phyloP scores from a whole-genome alignment of 2,329 filamentous ascomycete species.

The Botrytis aclada region DNA sequence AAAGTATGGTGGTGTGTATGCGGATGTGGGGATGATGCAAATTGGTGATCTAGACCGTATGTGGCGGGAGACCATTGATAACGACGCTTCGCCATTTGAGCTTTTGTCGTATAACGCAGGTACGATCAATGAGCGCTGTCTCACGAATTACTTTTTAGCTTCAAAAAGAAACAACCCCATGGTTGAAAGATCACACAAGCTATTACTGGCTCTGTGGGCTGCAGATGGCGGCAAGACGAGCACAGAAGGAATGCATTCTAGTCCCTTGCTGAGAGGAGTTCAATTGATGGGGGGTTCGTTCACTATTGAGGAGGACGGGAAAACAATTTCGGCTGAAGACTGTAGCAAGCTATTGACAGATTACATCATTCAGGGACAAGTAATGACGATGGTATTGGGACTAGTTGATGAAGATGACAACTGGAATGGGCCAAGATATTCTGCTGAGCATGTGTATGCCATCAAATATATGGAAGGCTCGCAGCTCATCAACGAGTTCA shows the following conservation, averaged over 20 bases:
- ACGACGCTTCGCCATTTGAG: slow-evolving; percentile 47
- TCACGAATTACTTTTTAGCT: slow-evolving; percentile 51
- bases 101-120: slow-evolving; percentile 48
- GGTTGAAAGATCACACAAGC: slow-evolving; percentile 47
- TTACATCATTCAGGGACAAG: slow-evolving; percentile 57
- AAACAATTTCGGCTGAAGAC: slow-evolving; percentile 41
- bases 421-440: slow-evolving; percentile 55
- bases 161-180: slow-evolving; percentile 45
- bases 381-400: slow-evolving; percentile 50
- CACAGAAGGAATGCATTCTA: slow-evolving; percentile 51
- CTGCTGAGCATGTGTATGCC: slow-evolving; percentile 47
- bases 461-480: slow-evolving; percentile 50
- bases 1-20: slow-evolving; percentile 55
- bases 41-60: slow-evolving; percentile 55
- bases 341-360: slow-evolving; percentile 48
- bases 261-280: slow-evolving; percentile 46
- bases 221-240: slow-evolving; percentile 44
- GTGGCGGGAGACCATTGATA: slow-evolving; percentile 49
- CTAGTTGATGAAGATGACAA: slow-evolving; percentile 48
- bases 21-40: slow-evolving; percentile 54
- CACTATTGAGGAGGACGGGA: slow-evolving; percentile 36
- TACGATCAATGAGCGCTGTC: slow-evolving; percentile 36
- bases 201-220: slow-evolving; percentile 53
- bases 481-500: slow-evolving; percentile 52
- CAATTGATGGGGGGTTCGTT: slow-evolving; percentile 39